Percentiles rank a stretch among this genome's conserved stretches.
phyloP scores from a whole-genome alignment of 2,329 filamentous ascomycete genomes.

The Aspergillus sp. region DNA sequence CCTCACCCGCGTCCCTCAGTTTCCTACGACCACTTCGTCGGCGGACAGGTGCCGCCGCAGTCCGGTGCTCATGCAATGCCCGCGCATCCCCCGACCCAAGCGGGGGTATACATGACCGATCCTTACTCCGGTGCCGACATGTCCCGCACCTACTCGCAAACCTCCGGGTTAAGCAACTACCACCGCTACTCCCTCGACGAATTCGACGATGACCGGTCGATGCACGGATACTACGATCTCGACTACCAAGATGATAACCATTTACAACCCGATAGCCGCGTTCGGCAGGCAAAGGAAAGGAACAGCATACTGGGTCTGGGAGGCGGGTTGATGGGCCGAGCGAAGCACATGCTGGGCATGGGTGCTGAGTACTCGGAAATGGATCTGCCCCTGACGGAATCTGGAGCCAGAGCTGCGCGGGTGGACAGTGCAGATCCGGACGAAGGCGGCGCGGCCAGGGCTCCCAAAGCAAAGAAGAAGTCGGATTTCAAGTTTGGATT shows the following conservation, averaged over 20 bases:
- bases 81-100: slow-evolving; percentile 28
- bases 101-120: slow-evolving; percentile 39
- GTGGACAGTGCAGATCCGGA: slow-evolving; percentile 49
- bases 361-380: slow-evolving; percentile 90
- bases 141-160: slow-evolving; percentile 65
- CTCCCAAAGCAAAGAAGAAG: slow-evolving; percentile 63
- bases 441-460: slow-evolving; percentile 45
- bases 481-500: slow-evolving; percentile 92
- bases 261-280: slow-evolving; percentile 49
- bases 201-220: slow-evolving; percentile 73
- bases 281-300: slow-evolving; percentile 67
- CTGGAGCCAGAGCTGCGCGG: slow-evolving; percentile 55
- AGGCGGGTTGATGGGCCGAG: slow-evolving; percentile 80
- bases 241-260: slow-evolving; percentile 58
- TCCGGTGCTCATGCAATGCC: slow-evolving; percentile 49
- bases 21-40: slow-evolving; percentile 94
- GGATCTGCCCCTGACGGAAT: slow-evolving; percentile 91
- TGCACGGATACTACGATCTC: slow-evolving; percentile 71
- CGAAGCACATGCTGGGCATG: slow-evolving; percentile 91
- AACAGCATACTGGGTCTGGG: slow-evolving; percentile 88
- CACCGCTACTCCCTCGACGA: slow-evolving; percentile 88
- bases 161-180: slow-evolving; percentile 82
- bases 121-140: slow-evolving; percentile 40
- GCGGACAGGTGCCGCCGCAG: slow-evolving; percentile 58
- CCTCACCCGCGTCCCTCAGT: slow-evolving; percentile 74